Evolutionary conservation across 139 green algal genomes (phyloP).

Genomic region (Raphidocelis subcapitata): DNA sequence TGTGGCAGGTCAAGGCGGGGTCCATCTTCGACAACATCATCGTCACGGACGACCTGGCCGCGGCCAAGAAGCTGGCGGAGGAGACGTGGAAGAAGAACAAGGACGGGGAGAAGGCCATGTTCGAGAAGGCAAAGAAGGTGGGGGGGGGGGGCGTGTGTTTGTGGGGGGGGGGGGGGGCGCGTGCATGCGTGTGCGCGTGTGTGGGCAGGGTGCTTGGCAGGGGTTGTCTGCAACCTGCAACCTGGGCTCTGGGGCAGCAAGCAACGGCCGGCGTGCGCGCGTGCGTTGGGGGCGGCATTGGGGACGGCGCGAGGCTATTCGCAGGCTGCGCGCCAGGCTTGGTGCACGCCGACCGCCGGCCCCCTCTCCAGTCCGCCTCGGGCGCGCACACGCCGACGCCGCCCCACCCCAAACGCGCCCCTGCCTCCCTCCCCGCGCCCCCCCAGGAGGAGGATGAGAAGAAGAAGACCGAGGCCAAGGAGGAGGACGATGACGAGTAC

Average conservation of each 20-base stretch:
- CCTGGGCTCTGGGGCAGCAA: neutral
- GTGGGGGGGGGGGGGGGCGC: neutral
- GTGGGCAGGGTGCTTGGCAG: neutral
- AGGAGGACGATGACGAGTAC: conserved; percentile 29
- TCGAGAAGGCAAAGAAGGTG: conserved; percentile 53
- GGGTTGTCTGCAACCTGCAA: neutral
- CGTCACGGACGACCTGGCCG: conserved; percentile 70
- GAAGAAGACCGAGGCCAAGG: conserved; percentile 25
- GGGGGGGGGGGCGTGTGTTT: neutral
- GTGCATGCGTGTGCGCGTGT: neutral
- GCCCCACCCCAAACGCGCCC: neutral
- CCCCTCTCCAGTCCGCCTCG: no score
- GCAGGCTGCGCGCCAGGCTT: no score
- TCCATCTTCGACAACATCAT: conserved; percentile 95
- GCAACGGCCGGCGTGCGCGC: no score
- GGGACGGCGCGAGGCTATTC: neutral
- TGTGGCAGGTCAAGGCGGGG: conserved; percentile 90
- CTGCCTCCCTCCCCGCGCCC: neutral
- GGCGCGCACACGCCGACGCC: neutral
- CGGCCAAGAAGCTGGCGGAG: conserved; percentile 71
- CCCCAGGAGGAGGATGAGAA: conserved; percentile 20
- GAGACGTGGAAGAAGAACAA: conserved; percentile 78
- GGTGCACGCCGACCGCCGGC: no score
- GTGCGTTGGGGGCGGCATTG: neutral
- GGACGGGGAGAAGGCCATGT: conserved; percentile 69